Percentiles rank a stretch among this genome's conserved stretches.
Conservation (phyloP, 2,329 filamentous ascomycete species). For the Drechslerella coelobrocha region DNA sequence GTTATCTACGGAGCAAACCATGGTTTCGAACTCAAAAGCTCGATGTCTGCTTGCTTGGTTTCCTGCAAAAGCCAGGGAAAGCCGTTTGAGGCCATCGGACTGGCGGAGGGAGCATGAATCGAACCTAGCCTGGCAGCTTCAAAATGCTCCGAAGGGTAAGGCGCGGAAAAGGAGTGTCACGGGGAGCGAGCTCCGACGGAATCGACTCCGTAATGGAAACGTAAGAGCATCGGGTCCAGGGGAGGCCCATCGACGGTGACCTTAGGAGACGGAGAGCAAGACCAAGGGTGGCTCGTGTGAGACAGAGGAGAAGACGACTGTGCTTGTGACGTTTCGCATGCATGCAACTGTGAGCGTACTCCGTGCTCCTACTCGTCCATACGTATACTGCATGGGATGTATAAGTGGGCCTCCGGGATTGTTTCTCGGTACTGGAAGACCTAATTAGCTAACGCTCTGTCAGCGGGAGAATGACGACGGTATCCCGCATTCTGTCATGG, state of each 20-base stretch:
- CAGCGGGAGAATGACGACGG: too few species aligned
- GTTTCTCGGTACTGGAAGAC: too few species aligned
- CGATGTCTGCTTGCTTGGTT: too few species aligned
- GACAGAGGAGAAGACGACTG: neutral
- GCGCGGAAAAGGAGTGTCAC: constrained; percentile 37
- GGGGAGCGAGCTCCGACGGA: constrained; percentile 33
- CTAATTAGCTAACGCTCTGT: too few species aligned
- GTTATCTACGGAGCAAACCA: constrained; percentile 38
- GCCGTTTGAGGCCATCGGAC: constrained; percentile 29
- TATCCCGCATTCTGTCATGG: too few species aligned
- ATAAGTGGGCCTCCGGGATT: too few species aligned
- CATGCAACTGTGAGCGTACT: neutral
- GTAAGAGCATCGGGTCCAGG: constrained; percentile 45
- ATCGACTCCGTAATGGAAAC: constrained; percentile 48
- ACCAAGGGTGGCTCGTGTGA: neutral
- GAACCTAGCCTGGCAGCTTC: neutral
- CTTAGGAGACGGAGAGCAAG: constrained; percentile 13
- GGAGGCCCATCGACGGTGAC: constrained; percentile 32
- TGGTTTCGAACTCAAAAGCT: too few species aligned
- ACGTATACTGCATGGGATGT: too few species aligned
- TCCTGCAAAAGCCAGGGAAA: constrained; percentile 9
- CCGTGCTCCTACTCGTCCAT: constrained; percentile 2
- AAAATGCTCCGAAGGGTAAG: constrained; percentile 51
- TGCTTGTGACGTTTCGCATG: constrained; percentile 3
- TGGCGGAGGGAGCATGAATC: neutral